Evolutionary conservation across 176 grass and related monocot genomes (phyloP).

Genomic region (Rhynchospora pubera): DNA sequence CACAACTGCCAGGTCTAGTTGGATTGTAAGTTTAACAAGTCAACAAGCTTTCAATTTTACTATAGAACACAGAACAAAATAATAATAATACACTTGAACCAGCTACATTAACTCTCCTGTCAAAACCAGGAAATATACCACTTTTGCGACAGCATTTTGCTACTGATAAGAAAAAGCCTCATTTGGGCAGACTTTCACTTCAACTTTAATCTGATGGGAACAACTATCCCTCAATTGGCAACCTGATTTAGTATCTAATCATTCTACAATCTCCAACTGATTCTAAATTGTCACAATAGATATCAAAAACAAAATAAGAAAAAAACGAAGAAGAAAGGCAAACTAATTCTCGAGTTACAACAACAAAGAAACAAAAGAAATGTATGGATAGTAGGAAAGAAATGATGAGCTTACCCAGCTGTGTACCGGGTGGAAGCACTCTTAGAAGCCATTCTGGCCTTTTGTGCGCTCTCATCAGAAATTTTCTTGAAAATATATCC

Average conservation of each 20-base stretch:
- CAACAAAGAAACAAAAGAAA: not conserved
- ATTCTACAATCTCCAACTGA: not conserved
- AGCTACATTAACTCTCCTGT: not conserved
- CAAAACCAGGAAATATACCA: not conserved
- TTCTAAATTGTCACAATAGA: not conserved
- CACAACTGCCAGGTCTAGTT: not conserved
- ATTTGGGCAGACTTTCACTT: not conserved
- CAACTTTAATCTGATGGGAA: not conserved
- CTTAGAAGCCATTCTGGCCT: conserved; percentile 41
- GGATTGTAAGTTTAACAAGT: not conserved
- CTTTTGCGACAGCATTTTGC: not conserved
- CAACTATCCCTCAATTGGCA: not conserved
- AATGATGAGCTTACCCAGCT: conserved; percentile 12
- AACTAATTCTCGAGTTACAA: not conserved
- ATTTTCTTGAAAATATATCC: conserved; percentile 46
- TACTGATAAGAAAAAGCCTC: not conserved
- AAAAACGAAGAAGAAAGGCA: not conserved
- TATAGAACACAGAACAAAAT: not conserved
- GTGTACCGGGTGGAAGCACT: conserved; percentile 40
- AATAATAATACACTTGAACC: not conserved
- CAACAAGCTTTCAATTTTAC: not conserved
- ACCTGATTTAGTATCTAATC: not conserved
- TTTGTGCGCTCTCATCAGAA: conserved; percentile 26
- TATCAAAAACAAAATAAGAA: no score
- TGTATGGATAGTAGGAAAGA: not conserved